Base-by-base conservation (phyloP, 306 rosid genomes). In the Quercus rubra region DNA sequence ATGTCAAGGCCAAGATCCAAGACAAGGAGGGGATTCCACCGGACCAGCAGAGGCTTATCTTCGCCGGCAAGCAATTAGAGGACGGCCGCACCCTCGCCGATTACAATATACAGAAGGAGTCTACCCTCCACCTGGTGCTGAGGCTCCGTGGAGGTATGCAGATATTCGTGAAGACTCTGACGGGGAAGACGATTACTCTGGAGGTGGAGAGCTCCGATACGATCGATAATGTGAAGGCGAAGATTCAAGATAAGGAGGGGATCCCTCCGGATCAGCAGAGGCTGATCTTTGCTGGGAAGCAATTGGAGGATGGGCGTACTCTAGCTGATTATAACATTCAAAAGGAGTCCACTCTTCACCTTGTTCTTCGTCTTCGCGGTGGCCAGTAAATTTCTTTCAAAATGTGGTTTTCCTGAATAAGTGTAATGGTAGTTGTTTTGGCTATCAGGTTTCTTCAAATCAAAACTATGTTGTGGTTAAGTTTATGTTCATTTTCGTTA, bases 291-390 rank as follows among this genome's bases (percentile, higher is more conserved):
- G 88, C 87, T 0, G 90, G 87, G 1, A 87, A 87, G 33, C 88
- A 87, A n/a, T 59, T 87, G 18, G 88, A 87, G 78, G 90, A 83
- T 2, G 87, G 86, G 0, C 23, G 84, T 0, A 88, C 89, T 6
- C 84, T 88, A 0, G 89, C 89, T 1, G 91, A 88, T 73, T 88
- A 85, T 27, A 85, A 85, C 31, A 85, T 88, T n/a, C 86, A 88
- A 82, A 85, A 88, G 80, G 91, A 88, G 64, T 83, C 86, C 0
- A 78, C 87, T 14, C 87, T 86, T 18, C 86, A 83, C 30, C 66
- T 83, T 28, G 78, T 73, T 55, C 83, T 79, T 55, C 64, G 78
- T 14, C 63, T 79, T 35, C 74, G 75, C 10, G 78, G 78, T 38
- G 54, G 54, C 54, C 54, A 49, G 4, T 49, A 13, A 49, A 0